Base-by-base conservation (phyloP, 768 basidiomycete species). In the Macrocybe gigantea region DNA sequence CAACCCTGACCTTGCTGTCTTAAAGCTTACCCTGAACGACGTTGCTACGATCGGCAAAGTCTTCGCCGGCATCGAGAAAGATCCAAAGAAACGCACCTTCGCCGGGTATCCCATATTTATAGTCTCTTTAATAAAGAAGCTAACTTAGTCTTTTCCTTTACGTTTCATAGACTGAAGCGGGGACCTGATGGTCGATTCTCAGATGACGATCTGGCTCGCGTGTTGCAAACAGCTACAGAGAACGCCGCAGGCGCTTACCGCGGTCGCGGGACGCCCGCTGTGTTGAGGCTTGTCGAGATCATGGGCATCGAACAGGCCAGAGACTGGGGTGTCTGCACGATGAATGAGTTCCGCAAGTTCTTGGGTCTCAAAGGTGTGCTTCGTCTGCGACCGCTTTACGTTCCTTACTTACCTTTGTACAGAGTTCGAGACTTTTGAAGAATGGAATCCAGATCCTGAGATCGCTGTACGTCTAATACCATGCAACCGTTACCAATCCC, bases 301-400 rank as follows among this genome's bases (percentile, higher is more conserved):
- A 63, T 82, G 64, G 75, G 73, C 1, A 81, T 83, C 36, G 60
- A 68, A 41, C 79, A 80, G 60, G 71, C 75, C 3, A 61, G 82
- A 38, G 52, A 52, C 5, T 82, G 80, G 80, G 80, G 80, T 32
- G 69, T 74, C 1, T 77, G 77, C 55, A 72, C 75, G 4, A 70
- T 79, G 70, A 81, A 80, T 48, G 77, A 79, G 58, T 80, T 79
- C 61, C 64, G 78, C 39, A 56, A 65, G 56, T 75, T 74, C 61
- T 51, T 80, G 35, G 74, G 74, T 9, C 57, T 80, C 12, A 72
- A 70, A 56, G 61, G 72, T 69, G 33, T 9, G 65, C 60, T 34
- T 33, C 11, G 11, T 38, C 12, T 33, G 13, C 7, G 47, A 49
- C 45, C 43, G 12, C 33, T 44, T 9, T 22, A 37, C 12, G 3